phyloP scores from a whole-genome alignment of 2,329 filamentous ascomycete genomes.

The Colletotrichum cordylinicola region DNA sequence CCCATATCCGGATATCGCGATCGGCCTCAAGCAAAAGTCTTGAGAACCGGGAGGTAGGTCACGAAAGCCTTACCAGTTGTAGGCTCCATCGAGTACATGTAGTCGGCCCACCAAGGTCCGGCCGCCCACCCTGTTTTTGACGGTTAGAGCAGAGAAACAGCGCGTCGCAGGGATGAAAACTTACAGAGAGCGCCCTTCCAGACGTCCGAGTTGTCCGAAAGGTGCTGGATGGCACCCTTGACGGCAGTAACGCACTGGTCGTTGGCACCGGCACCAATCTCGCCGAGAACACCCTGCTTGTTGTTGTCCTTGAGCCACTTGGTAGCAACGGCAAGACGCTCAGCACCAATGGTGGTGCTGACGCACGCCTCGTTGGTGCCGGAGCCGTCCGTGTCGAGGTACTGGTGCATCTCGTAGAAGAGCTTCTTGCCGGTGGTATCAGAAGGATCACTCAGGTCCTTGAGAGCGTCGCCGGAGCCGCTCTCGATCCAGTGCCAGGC shows the following conservation, averaged over 20 bases:
- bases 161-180: not conserved
- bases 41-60: slow-evolving; percentile 20
- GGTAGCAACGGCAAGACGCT: slow-evolving; percentile 50
- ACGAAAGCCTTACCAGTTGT: slow-evolving; percentile 39
- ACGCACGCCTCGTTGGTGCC: slow-evolving; percentile 49
- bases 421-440: slow-evolving; percentile 46
- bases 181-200: slow-evolving; percentile 45
- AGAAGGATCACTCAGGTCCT: slow-evolving; percentile 45
- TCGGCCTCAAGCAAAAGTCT: slow-evolving; percentile 7
- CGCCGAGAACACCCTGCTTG: slow-evolving; percentile 55
- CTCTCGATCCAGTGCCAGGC: slow-evolving; percentile 43
- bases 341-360: slow-evolving; percentile 45
- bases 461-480: slow-evolving; percentile 39
- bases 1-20: not conserved
- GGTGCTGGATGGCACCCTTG: slow-evolving; percentile 50
- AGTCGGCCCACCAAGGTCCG: slow-evolving; percentile 58
- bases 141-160: not conserved
- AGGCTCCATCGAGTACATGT: slow-evolving; percentile 45
- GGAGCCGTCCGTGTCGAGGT: slow-evolving; percentile 54
- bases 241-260: slow-evolving; percentile 51
- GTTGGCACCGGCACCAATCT: slow-evolving; percentile 55
- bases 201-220: slow-evolving; percentile 55
- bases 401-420: slow-evolving; percentile 59
- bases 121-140: slow-evolving; percentile 41
- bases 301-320: slow-evolving; percentile 54